Conservation (phyloP, 176 grass and related monocot species). For the Carex cristatella region DNA sequence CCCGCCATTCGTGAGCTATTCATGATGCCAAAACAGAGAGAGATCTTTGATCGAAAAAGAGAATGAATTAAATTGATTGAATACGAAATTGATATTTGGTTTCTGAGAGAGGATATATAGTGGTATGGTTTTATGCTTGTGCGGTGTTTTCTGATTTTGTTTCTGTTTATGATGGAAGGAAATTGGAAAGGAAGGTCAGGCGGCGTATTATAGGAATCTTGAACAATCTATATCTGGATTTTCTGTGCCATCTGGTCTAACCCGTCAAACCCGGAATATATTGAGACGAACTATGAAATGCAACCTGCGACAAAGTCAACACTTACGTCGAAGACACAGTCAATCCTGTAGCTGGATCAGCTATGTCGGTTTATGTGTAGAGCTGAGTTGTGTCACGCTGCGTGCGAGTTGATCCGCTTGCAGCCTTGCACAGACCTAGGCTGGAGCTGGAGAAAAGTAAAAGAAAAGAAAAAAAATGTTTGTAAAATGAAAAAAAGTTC, state of each 20-base stretch:
- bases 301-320: background rate
- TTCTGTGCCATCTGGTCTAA: background rate
- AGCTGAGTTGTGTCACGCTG: background rate
- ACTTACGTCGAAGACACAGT: background rate
- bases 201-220: background rate
- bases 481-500: too few species aligned
- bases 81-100: background rate
- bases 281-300: background rate
- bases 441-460: background rate
- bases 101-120: background rate
- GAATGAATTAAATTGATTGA: background rate
- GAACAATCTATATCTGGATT: background rate
- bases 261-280: background rate
- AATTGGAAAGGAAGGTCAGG: background rate
- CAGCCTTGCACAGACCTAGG: background rate
- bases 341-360: background rate
- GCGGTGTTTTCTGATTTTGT: background rate
- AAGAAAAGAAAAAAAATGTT: background rate
- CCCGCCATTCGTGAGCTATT: conserved; percentile 45
- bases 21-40: background rate
- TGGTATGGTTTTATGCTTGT: background rate
- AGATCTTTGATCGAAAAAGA: background rate
- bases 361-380: background rate
- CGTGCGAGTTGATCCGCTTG: background rate
- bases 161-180: background rate